These are phyloP conservation scores for Panus rudis DNA, from an alignment of 768 basidiomycete species.

Conservation along the genomic window DNA sequence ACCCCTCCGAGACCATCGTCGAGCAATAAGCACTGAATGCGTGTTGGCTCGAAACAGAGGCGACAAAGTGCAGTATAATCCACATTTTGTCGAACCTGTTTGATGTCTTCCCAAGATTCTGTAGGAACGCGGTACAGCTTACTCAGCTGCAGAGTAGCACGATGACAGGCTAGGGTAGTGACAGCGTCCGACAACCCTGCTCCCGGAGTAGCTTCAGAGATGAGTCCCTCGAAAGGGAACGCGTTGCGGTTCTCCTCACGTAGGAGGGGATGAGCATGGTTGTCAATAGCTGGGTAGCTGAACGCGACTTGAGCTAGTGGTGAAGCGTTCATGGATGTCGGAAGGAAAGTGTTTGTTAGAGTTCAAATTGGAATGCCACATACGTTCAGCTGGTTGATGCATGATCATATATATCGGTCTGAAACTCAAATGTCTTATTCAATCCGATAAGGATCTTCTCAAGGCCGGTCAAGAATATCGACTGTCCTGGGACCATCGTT, in stretches of 20 bases:
- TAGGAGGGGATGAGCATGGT: constrained; percentile 73
- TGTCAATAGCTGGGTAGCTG: constrained; percentile 61
- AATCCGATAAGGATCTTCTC: too few relatives aligned
- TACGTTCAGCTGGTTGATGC: too few relatives aligned
- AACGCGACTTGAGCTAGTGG: constrained; percentile 8
- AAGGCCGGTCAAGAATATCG: too few relatives aligned
- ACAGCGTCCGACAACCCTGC: constrained; percentile 45
- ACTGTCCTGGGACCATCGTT: too few relatives aligned
- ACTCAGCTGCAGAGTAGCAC: constrained; percentile 50
- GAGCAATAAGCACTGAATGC: constrained; percentile 63
- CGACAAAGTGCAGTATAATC: constrained; percentile 55
- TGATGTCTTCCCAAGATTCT: constrained; percentile 54
- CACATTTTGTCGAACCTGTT: constrained; percentile 33
- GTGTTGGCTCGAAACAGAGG: constrained; percentile 43
- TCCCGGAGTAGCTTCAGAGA: constrained; percentile 54
- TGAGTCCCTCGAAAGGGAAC: constrained; percentile 55
- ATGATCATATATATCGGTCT: too few relatives aligned
- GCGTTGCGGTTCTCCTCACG: constrained; percentile 33
- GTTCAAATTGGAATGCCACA: too few relatives aligned
- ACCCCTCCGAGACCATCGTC: constrained; percentile 63
- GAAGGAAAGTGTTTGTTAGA: too few relatives aligned
- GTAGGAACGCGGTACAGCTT: constrained; percentile 37
- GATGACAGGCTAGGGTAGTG: constrained; percentile 51
- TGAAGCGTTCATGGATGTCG: constrained; percentile 2
- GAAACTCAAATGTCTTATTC: too few relatives aligned